These are phyloP conservation scores for Cercospora beticola DNA, from an alignment of 2,329 filamentous ascomycete species.

Conservation along the genomic window DNA sequence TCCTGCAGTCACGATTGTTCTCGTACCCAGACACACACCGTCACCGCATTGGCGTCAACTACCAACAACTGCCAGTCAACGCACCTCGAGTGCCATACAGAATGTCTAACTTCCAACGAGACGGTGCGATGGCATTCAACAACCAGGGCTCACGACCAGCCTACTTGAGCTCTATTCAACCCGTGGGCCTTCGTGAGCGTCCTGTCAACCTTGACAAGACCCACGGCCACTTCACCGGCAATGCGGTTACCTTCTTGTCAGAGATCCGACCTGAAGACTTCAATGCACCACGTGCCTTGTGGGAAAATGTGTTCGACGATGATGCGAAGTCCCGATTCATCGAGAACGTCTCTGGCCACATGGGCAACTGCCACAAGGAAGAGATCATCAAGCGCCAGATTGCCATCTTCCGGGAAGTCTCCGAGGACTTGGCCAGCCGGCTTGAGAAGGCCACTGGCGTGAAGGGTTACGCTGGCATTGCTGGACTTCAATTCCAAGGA, in stretches of 20 bases:
- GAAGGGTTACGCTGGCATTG: constrained; percentile 60
- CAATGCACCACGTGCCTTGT: constrained; percentile 57
- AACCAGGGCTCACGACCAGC: constrained; percentile 63
- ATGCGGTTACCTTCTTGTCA: constrained; percentile 53
- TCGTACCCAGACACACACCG: constrained; percentile 67
- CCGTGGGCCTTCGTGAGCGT: constrained; percentile 50
- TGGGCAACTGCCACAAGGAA: constrained; percentile 57
- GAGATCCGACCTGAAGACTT: constrained; percentile 56
- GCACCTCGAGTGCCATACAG: constrained; percentile 57
- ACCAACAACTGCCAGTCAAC: constrained; percentile 59
- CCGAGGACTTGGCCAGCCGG: constrained; percentile 56
- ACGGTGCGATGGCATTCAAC: constrained; percentile 67
- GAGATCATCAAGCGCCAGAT: constrained; percentile 66
- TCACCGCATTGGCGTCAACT: constrained; percentile 58
- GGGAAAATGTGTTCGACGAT: constrained; percentile 63
- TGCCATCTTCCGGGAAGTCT: constrained; percentile 64
- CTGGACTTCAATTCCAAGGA: constrained; percentile 58
- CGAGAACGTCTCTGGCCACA: constrained; percentile 61
- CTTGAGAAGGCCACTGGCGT: constrained; percentile 64
- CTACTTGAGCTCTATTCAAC: constrained; percentile 56
- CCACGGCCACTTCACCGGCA: constrained; percentile 52
- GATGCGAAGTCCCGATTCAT: constrained; percentile 59
- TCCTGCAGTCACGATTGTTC: constrained; percentile 68
- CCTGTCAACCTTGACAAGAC: constrained; percentile 50
- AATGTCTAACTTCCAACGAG: constrained; percentile 67